Conservation (phyloP, 1,139 yeast genomes). For the Suhomyces panamericanus region DNA sequence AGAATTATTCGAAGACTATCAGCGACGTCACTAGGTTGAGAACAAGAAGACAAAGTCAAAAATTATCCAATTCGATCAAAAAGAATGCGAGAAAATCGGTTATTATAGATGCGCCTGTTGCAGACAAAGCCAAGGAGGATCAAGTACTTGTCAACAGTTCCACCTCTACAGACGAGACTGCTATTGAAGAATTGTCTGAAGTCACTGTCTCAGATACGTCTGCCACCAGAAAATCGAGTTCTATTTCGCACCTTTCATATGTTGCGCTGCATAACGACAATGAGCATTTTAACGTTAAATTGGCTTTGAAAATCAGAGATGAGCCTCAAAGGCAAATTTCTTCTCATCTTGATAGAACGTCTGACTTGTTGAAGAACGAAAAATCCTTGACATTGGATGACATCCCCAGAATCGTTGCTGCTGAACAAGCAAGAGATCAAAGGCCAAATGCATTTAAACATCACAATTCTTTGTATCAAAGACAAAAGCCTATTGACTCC, state of each 20-base stretch:
- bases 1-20: constrained; percentile 63
- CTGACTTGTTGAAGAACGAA: constrained; percentile 74
- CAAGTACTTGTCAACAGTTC: constrained; percentile 14
- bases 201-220: constrained; percentile 3
- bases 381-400: constrained; percentile 91
- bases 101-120: constrained; percentile 55
- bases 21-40: constrained; percentile 77
- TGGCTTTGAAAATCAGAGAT: constrained; percentile 44
- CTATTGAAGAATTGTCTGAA: constrained; percentile 16
- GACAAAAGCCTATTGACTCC: constrained; percentile 38
- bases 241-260: constrained; percentile 23
- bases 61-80: constrained; percentile 55
- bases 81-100: constrained; percentile 49
- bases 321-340: constrained; percentile 40
- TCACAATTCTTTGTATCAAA: constrained; percentile 51
- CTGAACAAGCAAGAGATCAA: constrained; percentile 93
- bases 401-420: constrained; percentile 94
- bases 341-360: constrained; percentile 51
- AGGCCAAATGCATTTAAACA: constrained; percentile 84
- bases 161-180: constrained; percentile 22
- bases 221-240: constrained; percentile 20
- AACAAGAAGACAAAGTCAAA: constrained; percentile 70
- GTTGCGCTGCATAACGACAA: constrained; percentile 28
- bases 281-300: constrained; percentile 39
- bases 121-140: constrained; percentile 42